Conservation (phyloP, 1,284 basidiomycete species). For the Tilletia caries region DNA sequence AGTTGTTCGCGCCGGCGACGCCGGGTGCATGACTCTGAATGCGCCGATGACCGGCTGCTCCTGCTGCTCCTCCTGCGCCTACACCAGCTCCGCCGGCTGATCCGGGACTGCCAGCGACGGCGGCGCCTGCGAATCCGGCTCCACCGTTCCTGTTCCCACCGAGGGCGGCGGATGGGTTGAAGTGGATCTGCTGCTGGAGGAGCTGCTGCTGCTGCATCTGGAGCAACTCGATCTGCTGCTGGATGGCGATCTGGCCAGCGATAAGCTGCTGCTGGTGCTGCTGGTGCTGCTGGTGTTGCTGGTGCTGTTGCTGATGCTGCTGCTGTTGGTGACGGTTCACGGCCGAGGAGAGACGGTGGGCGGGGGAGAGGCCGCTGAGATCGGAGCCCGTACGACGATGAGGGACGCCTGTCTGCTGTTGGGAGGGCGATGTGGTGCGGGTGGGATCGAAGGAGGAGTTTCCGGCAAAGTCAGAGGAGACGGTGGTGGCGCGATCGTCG, state of each 20-base stretch:
- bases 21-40: conserved; percentile 70
- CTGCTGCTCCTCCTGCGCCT: conserved; percentile 35
- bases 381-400: conserved; percentile 2
- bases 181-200: conserved; percentile 53
- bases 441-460: conserved; percentile 40
- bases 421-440: conserved; percentile 16
- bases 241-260: conserved; percentile 55
- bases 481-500: conserved; percentile 36
- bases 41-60: conserved; percentile 69
- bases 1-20: conserved; percentile 59
- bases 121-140: neutral
- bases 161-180: conserved; percentile 25
- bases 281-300: conserved; percentile 56
- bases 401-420: neutral
- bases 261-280: conserved; percentile 14
- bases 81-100: no score
- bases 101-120: no score
- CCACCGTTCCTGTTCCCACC: conserved; percentile 17
- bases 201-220: conserved; percentile 56
- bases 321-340: conserved; percentile 19
- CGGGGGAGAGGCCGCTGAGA: neutral
- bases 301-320: neutral
- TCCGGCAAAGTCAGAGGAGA: conserved; percentile 35
- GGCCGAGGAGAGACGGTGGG: conserved; percentile 1
- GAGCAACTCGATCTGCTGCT: conserved; percentile 56